Conservation (phyloP, 2,329 filamentous ascomycete species). For the Thielaviopsis cerberus region DNA sequence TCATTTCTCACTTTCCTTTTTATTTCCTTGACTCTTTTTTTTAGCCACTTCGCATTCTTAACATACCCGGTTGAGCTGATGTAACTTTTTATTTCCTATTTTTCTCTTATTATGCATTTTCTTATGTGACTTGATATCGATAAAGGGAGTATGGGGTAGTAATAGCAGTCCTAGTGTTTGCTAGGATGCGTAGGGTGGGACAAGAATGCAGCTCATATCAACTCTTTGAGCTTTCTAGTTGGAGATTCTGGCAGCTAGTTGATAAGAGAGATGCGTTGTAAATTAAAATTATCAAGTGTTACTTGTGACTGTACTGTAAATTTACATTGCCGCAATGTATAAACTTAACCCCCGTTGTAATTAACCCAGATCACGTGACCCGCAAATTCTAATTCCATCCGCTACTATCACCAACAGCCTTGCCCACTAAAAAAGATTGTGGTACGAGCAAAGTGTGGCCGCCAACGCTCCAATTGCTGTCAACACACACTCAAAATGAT, state of each 20-base stretch:
- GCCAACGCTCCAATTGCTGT: background rate
- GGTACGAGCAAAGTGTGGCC: background rate
- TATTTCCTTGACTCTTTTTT: background rate
- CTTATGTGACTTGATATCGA: background rate
- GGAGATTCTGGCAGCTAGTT: no score
- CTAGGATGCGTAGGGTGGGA: background rate
- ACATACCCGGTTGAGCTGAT: background rate
- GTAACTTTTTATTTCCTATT: background rate
- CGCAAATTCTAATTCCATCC: slow-evolving; percentile 7
- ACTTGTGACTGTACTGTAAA: no score
- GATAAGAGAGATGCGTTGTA: no score
- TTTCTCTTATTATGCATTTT: background rate
- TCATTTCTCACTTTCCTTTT: slow-evolving; percentile 1
- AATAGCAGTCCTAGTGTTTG: background rate
- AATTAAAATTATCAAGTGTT: no score
- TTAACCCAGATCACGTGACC: slow-evolving; percentile 8
- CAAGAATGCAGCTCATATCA: background rate
- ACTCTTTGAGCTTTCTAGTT: background rate
- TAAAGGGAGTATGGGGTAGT: background rate
- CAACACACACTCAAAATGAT: slow-evolving; percentile 26
- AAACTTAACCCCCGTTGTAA: background rate
- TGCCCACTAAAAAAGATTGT: slow-evolving; percentile 2
- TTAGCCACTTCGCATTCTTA: background rate
- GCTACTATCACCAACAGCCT: slow-evolving; percentile 15
- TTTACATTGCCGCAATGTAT: background rate